Base-by-base conservation (phyloP, 148 eudicot species). In the Rhododendron henanense region DNA sequence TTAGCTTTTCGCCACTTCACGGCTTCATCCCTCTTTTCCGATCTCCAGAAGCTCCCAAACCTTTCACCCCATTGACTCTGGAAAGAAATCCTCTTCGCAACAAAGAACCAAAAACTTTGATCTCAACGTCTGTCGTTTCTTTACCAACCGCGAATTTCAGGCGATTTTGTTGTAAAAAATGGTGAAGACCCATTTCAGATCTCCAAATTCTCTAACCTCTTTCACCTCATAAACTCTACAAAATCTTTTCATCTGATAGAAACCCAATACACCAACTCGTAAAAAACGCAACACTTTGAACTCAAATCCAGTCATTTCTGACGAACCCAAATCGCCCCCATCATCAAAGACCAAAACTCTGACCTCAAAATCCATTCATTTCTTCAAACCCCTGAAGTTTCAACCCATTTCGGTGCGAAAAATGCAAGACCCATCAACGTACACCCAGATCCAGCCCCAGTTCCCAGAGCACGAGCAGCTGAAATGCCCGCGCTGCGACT, bases 401-500 rank as follows among this genome's bases (percentile, higher is more conserved):
- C 33, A n/a, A 25, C 14, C 1, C 33, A 31, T 31, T 59, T 71
- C 53, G 33, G 16, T 0, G 10, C 18, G 19, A 31, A 81, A 51
- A 48, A 90, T 90, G 91, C 90, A 90, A 88, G 88, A 88, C 86
- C 88, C 90, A 67, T 81, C 90, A 73, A 45, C 82, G 18, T 88
- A 77, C 65, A 83, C 83, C 15, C 91, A 90, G 88, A 90, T 86
- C 88, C 77, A 82, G 28, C 89, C 92, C 21, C 91, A 89, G 59
- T 90, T 90, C 21, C 89, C 90, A 0, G 94, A 93, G 25, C 95
- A 92, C 61, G 93, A 93, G 51, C 91, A 90, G 33, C 87, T 93
- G 45, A 92, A 88, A 81, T 93, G 96, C 88, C 96, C 96, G 9
- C 85, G 96, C 5, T 92, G 94, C 18, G 92, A 91, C 3, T 93